Evolutionary conservation across 352 stramenopile species (phyloP), one percentile per base, ranked within the genome.

Genomic region (Globisporangium okanoganense): DNA sequence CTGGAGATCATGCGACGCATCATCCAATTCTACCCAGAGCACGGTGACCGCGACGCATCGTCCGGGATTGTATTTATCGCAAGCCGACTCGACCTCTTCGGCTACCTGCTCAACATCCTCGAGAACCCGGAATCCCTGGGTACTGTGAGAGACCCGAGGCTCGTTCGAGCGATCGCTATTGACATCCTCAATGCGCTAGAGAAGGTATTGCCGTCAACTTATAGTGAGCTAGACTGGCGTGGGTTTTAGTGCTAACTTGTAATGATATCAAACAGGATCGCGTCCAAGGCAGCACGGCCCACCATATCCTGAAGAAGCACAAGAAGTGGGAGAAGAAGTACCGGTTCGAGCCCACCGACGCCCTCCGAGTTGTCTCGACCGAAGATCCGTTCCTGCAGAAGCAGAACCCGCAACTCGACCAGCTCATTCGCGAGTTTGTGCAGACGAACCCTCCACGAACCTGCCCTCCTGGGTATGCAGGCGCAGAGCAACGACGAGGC

Each of bases 321-420:
- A 95, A 93, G 56, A 92, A 92, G 52, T 95, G 86, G 86, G 78
- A 90, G 56, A 95, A 95, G 64, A 87, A 78, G 52, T 92, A 84
- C 58, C 77, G 77, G 16, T 76, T 70, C 59, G 78, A 87, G 70
- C 33, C 66, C 33, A 85, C 72, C 0, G 70, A 80, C n/a, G 66
- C 72, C 24, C 49, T 87, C 20, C 73, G 62, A 52, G 68, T 71
- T 16, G 69, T 78, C 52, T 61, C 65, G 41, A 78, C 75, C 0
- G 82, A 94, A 64, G 84, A 94, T 20, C 84, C 84, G 25, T 94
- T 91, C 65, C 66, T 94, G 40, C 68, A 79, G 49, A 62, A 72
- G n/a, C 62, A 85, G 36, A 82, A 77, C 38, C 76, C 81, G 6
- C 62, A 88, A 33, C 67, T 82, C 38, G 82, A 91, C 56, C 78